Base-by-base conservation (phyloP, 164 flowering plant genomes). In the Chimonanthus salicifolius region DNA sequence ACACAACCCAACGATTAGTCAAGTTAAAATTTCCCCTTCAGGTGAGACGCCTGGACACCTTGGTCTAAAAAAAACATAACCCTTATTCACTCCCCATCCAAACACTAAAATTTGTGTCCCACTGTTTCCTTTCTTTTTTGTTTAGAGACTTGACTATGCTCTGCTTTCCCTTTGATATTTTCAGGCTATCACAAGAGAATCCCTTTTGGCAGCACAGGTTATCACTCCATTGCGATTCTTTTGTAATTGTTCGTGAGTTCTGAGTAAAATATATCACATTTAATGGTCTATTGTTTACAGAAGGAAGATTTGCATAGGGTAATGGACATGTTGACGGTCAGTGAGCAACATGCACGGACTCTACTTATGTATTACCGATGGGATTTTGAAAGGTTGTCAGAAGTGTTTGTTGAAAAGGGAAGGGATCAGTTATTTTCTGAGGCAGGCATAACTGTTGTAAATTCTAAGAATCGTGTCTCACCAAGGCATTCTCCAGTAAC, bases 201-300 rank as follows among this genome's bases (percentile, higher is more conserved):
- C 92, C 49, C 91, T 90, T 74, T 75, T 89, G 74, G 85, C 80
- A 66, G 96, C 96, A 8, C 98, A 90, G 98, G 96, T 92, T 47
- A 74, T 68, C 20, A 5, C 7, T 43, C 58, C 11, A 46, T 51
- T 3, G 60, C 15, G 3, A 45, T 75, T 7, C 7, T 66, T 51
- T 46, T 4, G 5, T 70, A 16, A 15, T 60, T 46, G n/a, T 18
- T n/a, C 9, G 7, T 15, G 21, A 51, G 58, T 44, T 47, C 21
- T 33, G 48, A 47, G 48, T 18, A 11, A 21, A 51, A 13, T 16
- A 6, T 43, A 65, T 21, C 15, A 33, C 50, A 5, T 15, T 62
- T 63, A 72, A 47, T 62, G 50, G 2, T 50, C 3, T 8, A 64
- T 54, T 62, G 44, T 71, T 2, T 82, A 74, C 83, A 92, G 98